Evolutionary conservation across 352 stramenopile genomes (phyloP).

Genomic region (Elongisporangium senticosum): DNA sequence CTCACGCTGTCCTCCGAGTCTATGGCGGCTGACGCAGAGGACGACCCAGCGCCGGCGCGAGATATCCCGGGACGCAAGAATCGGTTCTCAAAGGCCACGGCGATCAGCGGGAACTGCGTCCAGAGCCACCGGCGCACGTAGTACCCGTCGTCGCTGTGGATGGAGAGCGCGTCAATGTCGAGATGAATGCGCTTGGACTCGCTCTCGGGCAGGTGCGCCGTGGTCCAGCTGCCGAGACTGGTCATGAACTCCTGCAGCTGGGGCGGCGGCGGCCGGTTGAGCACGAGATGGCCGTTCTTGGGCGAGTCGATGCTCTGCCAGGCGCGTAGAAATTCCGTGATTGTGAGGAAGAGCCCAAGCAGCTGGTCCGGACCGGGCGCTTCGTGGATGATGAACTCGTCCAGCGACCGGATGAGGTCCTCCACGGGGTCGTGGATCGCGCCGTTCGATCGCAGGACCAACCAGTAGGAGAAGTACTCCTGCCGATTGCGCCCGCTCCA

Average conservation of each 20-base stretch:
- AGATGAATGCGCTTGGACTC: slow-evolving; percentile 49
- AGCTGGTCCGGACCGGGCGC: slow-evolving; percentile 55
- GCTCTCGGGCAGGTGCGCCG: slow-evolving; percentile 34
- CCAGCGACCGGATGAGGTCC: slow-evolving; percentile 72
- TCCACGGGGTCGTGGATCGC: slow-evolving; percentile 71
- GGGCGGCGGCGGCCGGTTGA: slow-evolving; percentile 43
- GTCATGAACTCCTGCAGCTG: slow-evolving; percentile 76
- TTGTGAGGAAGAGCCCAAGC: slow-evolving; percentile 61
- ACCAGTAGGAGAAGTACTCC: slow-evolving; percentile 80
- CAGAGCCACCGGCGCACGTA: slow-evolving; percentile 78
- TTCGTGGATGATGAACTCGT: slow-evolving; percentile 69
- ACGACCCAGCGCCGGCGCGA: background rate
- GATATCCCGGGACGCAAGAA: slow-evolving; percentile 37
- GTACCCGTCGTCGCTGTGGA: slow-evolving; percentile 66
- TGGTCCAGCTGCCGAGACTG: slow-evolving; percentile 53
- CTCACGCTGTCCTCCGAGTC: background rate
- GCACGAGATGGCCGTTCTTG: slow-evolving; percentile 13
- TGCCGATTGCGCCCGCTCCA: slow-evolving; percentile 76
- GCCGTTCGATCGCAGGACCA: slow-evolving; percentile 52
- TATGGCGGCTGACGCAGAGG: background rate
- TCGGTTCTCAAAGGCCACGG: slow-evolving; percentile 60
- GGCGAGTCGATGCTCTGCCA: slow-evolving; percentile 42
- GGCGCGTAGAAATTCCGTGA: slow-evolving; percentile 71
- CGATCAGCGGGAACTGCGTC: slow-evolving; percentile 84
- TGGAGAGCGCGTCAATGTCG: slow-evolving; percentile 59